Evolutionary conservation across 2,329 filamentous ascomycete species (phyloP).

Genomic region (Venturia asperata): DNA sequence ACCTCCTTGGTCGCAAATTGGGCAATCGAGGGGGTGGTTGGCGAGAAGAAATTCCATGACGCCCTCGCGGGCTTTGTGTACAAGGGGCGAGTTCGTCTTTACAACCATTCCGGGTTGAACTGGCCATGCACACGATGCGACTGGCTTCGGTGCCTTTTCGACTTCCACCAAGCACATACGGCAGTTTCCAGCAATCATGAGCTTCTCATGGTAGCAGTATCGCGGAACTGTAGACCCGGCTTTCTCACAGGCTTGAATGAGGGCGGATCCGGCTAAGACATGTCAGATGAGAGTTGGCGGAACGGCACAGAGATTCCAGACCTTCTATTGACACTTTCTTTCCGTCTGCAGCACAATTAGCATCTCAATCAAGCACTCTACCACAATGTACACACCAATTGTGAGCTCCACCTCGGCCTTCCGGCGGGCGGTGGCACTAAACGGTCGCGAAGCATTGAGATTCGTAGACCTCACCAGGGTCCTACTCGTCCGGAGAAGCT

Average conservation of each 20-base stretch:
- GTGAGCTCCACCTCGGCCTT: conserved; percentile 94
- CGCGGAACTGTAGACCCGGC: conserved; percentile 84
- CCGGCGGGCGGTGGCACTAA: conserved; percentile 71
- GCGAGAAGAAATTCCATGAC: conserved; percentile 98
- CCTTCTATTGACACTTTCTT: conserved; percentile 98
- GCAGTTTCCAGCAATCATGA: conserved; percentile 99
- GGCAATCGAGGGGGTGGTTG: conserved; percentile 93
- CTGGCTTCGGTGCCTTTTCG: conserved; percentile 90
- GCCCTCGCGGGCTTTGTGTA: conserved; percentile 96
- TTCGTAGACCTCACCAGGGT: conserved; percentile 47
- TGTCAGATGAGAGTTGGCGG: conserved; percentile 23
- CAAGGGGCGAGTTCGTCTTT: conserved; percentile 92
- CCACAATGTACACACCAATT: conserved; percentile 58
- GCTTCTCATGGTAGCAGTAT: conserved; percentile 99
- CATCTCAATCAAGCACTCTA: conserved; percentile 23
- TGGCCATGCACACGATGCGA: conserved; percentile 97
- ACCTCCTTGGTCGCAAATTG: conserved; percentile 96
- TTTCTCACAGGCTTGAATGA: conserved; percentile 99
- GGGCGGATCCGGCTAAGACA: conserved; percentile 73
- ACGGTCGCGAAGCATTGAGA: conserved; percentile 62
- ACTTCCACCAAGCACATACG: conserved; percentile 99
- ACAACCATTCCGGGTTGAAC: conserved; percentile 98
- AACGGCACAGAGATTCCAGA: conserved; percentile 38
- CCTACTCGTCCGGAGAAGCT: conserved; percentile 55
- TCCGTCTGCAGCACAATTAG: conserved; percentile 60